phyloP scores from a whole-genome alignment of 1,284 basidiomycete genomes.

The Ganoderma sinense region DNA sequence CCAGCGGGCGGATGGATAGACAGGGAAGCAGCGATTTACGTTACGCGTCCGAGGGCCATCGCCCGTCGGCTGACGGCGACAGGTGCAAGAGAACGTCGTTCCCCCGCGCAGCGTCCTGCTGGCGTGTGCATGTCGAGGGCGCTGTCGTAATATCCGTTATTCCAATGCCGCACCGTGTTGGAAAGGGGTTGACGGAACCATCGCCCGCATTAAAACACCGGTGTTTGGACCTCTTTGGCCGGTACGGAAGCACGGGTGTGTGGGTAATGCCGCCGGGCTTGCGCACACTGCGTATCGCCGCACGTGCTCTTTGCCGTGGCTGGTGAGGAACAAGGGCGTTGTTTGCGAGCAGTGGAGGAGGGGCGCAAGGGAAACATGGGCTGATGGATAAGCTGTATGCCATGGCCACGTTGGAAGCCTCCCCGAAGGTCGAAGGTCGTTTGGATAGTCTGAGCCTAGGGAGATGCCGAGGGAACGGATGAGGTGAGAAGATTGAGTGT shows the following conservation, averaged over 20 bases:
- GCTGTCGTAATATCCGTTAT: conserved; percentile 28
- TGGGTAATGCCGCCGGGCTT: conserved; percentile 11
- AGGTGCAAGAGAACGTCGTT: conserved; percentile 15
- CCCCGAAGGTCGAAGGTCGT: conserved; percentile 1
- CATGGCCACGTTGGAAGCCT: conserved; percentile 13
- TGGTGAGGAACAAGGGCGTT: not conserved
- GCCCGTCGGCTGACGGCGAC: conserved; percentile 19
- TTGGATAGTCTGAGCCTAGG: conserved; percentile 21
- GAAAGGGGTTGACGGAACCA: conserved; percentile 17
- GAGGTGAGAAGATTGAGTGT: conserved; percentile 23
- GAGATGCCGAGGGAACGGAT: conserved; percentile 25
- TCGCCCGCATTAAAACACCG: conserved; percentile 22
- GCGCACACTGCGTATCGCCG: conserved; percentile 12
- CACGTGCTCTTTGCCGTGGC: conserved; percentile 5
- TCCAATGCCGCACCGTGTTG: conserved; percentile 24
- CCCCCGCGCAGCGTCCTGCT: conserved; percentile 19
- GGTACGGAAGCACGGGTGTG: conserved; percentile 2
- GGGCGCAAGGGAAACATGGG: conserved; percentile 26
- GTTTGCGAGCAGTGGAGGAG: conserved; percentile 9
- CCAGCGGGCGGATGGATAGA: not conserved
- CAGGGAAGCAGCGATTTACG: conserved; percentile 28
- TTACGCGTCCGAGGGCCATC: conserved; percentile 22
- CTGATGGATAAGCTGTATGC: conserved; percentile 25
- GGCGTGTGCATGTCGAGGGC: conserved; percentile 19
- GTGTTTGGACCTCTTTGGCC: conserved; percentile 22